Conservation (phyloP, 345 rosid genomes). For the Psidium friedrichsthalianum region DNA sequence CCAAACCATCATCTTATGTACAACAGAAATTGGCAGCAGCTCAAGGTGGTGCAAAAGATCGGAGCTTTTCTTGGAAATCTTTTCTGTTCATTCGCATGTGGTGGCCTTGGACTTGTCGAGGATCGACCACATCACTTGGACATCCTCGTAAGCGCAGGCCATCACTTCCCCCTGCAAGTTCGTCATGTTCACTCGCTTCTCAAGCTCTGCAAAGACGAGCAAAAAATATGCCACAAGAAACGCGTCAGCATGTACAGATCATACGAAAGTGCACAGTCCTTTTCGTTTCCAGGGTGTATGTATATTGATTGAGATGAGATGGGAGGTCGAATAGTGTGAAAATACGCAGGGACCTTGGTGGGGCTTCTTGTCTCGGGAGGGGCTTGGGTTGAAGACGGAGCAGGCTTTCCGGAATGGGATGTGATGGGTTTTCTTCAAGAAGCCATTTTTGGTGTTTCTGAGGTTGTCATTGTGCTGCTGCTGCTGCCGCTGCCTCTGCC, state of each 20-base stretch:
- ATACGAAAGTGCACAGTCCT: too few relatives aligned
- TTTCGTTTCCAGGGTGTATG: too few relatives aligned
- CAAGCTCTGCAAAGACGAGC: conserved; percentile 26
- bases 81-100: conserved; percentile 12
- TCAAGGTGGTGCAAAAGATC: background rate
- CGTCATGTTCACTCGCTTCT: conserved; percentile 34
- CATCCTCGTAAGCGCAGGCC: conserved; percentile 91
- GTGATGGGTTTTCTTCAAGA: conserved; percentile 78
- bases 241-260: background rate
- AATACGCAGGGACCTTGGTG: background rate
- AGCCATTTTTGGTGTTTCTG: conserved; percentile 23
- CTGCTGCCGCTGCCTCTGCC: background rate
- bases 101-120: conserved; percentile 76
- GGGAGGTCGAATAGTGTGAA: background rate
- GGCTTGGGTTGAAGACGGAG: conserved; percentile 68
- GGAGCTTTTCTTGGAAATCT: background rate
- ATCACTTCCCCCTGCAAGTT: conserved; percentile 82
- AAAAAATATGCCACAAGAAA: background rate
- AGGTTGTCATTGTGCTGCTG: background rate
- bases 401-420: conserved; percentile 75
- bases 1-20: background rate
- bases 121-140: conserved; percentile 95
- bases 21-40: background rate
- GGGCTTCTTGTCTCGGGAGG: conserved; percentile 25
- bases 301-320: background rate